A percentile compares a stretch with the other conserved stretches of the same genome.
These are phyloP conservation scores for Ustilago sp. DNA, from an alignment of 1,284 basidiomycete species.

Conservation along the genomic window DNA sequence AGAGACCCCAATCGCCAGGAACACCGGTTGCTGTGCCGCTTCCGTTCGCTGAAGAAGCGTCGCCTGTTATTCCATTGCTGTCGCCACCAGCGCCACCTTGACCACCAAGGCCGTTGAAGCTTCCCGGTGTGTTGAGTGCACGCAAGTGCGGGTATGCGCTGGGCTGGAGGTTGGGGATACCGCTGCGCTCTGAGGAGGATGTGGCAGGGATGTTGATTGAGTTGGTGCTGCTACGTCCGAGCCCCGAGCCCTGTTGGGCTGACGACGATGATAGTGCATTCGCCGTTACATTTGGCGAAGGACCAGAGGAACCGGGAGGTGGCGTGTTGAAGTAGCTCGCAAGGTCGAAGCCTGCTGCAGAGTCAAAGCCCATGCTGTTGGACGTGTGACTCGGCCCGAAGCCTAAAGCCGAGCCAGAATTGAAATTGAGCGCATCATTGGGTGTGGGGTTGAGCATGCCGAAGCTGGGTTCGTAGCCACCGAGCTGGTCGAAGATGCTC, in stretches of 20 bases:
- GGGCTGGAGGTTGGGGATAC: constrained; percentile 40
- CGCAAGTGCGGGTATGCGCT: constrained; percentile 48
- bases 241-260: constrained; percentile 9
- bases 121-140: constrained; percentile 32
- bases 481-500: constrained; percentile 59
- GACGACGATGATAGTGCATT: constrained; percentile 16
- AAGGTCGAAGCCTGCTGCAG: constrained; percentile 47
- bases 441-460: constrained; percentile 54
- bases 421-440: constrained; percentile 52
- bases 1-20: constrained; percentile 42
- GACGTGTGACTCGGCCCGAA: constrained; percentile 47
- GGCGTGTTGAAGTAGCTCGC: constrained; percentile 51
- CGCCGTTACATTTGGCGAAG: constrained; percentile 33
- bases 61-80: constrained; percentile 1
- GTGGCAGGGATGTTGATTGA: constrained; percentile 51
- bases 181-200: constrained; percentile 29
- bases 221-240: constrained; percentile 23
- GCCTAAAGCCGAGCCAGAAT: constrained; percentile 29
- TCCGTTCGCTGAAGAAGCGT: constrained; percentile 8
- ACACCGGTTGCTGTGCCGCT: constrained; percentile 3
- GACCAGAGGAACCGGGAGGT: constrained; percentile 27
- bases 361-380: constrained; percentile 53
- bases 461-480: constrained; percentile 52
- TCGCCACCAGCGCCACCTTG: constrained; percentile 9
- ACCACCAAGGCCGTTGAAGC: constrained; percentile 23